Percentiles rank a stretch among this genome's conserved stretches.
These are phyloP conservation scores for Coprinopsis strossmayeri DNA, from an alignment of 768 basidiomycete species.

Conservation along the genomic window DNA sequence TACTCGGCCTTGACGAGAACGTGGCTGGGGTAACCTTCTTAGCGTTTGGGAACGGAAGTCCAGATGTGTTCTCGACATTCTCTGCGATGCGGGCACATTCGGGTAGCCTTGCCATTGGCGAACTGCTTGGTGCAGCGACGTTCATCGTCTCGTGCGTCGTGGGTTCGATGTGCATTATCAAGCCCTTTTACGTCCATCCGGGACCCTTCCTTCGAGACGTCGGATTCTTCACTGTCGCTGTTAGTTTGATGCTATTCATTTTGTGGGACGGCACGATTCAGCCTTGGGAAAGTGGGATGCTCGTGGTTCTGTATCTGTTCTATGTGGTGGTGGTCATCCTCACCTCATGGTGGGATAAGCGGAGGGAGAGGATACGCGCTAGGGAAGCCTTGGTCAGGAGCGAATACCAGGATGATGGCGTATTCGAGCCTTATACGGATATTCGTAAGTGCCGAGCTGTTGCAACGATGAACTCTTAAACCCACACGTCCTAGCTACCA, in stretches of 20 bases:
- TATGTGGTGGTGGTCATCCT: constrained; percentile 77
- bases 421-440: constrained; percentile 50
- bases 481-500: constrained; percentile 5
- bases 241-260: constrained; percentile 67
- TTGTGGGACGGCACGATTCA: constrained; percentile 71
- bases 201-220: constrained; percentile 89
- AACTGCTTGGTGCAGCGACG: constrained; percentile 89
- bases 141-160: constrained; percentile 97
- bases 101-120: constrained; percentile 88
- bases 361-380: constrained; percentile 38
- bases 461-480: too few relatives aligned
- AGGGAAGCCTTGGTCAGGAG: constrained; percentile 48
- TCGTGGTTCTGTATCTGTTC: constrained; percentile 66
- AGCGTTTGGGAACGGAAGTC: constrained; percentile 96
- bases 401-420: constrained; percentile 48
- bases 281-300: constrained; percentile 62
- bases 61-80: constrained; percentile 94
- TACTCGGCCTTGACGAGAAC: constrained; percentile 85
- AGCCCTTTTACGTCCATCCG: constrained; percentile 81
- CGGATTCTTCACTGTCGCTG: constrained; percentile 86
- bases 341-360: constrained; percentile 70
- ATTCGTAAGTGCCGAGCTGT: constrained; percentile 38
- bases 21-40: constrained; percentile 96
- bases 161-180: constrained; percentile 96
- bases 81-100: constrained; percentile 83